Conservation (phyloP, 1,284 basidiomycete species). For the Mycena citricolor region DNA sequence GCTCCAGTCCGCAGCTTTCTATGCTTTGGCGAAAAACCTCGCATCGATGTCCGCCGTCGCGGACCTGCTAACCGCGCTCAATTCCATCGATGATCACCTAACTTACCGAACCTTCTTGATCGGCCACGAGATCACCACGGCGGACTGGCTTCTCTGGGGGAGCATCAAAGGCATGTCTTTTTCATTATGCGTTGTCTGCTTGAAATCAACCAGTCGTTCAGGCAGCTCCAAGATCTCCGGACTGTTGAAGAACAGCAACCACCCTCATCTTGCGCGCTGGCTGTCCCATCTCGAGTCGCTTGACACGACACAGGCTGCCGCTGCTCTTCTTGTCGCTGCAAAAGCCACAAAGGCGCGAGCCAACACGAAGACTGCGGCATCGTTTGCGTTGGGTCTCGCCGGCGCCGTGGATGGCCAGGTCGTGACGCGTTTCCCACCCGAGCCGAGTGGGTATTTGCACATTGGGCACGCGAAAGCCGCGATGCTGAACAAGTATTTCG, state of each 20-base stretch:
- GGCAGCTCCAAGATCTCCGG: conserved; percentile 70
- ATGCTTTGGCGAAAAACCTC: conserved; percentile 57
- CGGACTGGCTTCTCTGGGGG: conserved; percentile 87
- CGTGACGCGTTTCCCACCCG: conserved; percentile 96
- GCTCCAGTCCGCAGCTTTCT: conserved; percentile 35
- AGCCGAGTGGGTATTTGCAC: conserved; percentile 97
- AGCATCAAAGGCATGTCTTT: conserved; percentile 71
- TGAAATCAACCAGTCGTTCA: conserved; percentile 27
- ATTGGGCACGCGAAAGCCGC: conserved; percentile 98
- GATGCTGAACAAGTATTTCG: conserved; percentile 97
- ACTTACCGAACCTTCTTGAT: conserved; percentile 81
- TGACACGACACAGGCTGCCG: conserved; percentile 65
- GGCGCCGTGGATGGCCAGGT: conserved; percentile 89
- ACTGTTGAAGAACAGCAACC: conserved; percentile 81
- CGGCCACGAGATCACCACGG: conserved; percentile 68
- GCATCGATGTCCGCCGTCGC: conserved; percentile 58
- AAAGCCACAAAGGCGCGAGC: conserved; percentile 74
- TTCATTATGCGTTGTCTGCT: neutral
- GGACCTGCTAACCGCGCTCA: conserved; percentile 68
- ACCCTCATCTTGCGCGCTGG: conserved; percentile 87
- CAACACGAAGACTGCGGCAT: conserved; percentile 78
- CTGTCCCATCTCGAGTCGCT: conserved; percentile 81
- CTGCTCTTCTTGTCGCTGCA: conserved; percentile 58
- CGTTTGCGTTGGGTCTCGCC: conserved; percentile 89
- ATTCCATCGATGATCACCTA: conserved; percentile 81